These are phyloP conservation scores for Penicillium longicatenatum DNA, from an alignment of 495 filamentous ascomycete species.

Conservation along the genomic window DNA sequence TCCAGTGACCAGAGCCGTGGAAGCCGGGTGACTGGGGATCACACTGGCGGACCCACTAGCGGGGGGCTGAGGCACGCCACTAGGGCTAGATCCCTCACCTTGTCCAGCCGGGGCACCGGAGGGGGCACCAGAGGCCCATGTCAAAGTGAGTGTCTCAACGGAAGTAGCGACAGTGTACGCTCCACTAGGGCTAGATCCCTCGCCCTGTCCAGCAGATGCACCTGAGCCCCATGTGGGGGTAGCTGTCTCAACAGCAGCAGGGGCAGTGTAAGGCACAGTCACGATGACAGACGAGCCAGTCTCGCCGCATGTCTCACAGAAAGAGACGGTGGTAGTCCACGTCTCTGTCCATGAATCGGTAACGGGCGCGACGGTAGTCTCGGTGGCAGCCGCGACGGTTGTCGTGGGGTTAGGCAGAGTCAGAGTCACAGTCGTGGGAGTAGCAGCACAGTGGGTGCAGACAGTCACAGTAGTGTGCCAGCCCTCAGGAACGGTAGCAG, in stretches of 20 bases:
- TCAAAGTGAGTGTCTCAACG: conserved; percentile 1
- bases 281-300: conserved; percentile 38
- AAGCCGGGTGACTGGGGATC: neutral
- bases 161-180: conserved; percentile 20
- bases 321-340: conserved; percentile 39
- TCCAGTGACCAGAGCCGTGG: conserved; percentile 6
- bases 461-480: conserved; percentile 53
- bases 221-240: conserved; percentile 3
- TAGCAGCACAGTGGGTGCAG: conserved; percentile 47
- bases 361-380: conserved; percentile 16
- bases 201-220: conserved; percentile 3
- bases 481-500: conserved; percentile 38
- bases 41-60: neutral
- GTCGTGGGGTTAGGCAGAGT: conserved; percentile 34
- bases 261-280: conserved; percentile 31
- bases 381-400: conserved; percentile 10
- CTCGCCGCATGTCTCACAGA: conserved; percentile 43
- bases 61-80: conserved; percentile 1
- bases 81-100: neutral
- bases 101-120: conserved; percentile 6
- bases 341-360: conserved; percentile 31
- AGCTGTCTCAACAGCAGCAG: conserved; percentile 9
- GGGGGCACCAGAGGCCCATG: neutral
- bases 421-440: conserved; percentile 45
- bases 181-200: neutral